A percentile compares a stretch with the other conserved stretches of the same genome.
These are phyloP conservation scores for Ocimum tenuiflorum DNA, from an alignment of 257 asterid species.

Conservation along the genomic window DNA sequence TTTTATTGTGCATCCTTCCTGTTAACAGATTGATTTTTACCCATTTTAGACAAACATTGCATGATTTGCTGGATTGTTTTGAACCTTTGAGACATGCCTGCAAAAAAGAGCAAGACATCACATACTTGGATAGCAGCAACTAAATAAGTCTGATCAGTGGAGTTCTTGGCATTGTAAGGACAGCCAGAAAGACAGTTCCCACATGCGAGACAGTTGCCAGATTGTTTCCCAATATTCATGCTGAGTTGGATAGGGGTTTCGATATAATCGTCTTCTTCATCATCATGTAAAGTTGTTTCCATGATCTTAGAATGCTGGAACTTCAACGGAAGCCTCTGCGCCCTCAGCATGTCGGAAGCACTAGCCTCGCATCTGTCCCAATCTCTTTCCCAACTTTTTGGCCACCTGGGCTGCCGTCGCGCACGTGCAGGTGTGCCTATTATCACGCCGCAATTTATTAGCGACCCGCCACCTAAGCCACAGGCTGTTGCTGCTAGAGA, in stretches of 20 bases:
- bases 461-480: constrained; percentile 64
- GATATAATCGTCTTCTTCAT: constrained; percentile 13
- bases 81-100: too few species aligned
- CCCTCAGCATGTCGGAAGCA: constrained; percentile 38
- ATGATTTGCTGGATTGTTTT: too few species aligned
- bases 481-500: constrained; percentile 41
- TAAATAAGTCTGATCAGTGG: constrained; percentile 46
- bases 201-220: constrained; percentile 43
- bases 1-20: constrained; percentile 48
- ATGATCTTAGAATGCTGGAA: constrained; percentile 35
- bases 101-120: too few species aligned
- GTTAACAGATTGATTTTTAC: not conserved
- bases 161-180: constrained; percentile 47
- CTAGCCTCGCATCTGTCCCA: constrained; percentile 42
- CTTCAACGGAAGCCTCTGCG: constrained; percentile 33
- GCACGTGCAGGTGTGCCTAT: constrained; percentile 33
- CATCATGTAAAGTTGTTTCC: constrained; percentile 20
- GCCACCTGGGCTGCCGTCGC: constrained; percentile 43
- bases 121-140: constrained; percentile 45
- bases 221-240: constrained; percentile 29
- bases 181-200: constrained; percentile 61
- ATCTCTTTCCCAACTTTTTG: constrained; percentile 45
- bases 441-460: constrained; percentile 50
- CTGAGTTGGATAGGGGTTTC: constrained; percentile 30
- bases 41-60: not conserved